Evolutionary conservation across 148 eudicot genomes (phyloP).

Genomic region (Camellia japonica): DNA sequence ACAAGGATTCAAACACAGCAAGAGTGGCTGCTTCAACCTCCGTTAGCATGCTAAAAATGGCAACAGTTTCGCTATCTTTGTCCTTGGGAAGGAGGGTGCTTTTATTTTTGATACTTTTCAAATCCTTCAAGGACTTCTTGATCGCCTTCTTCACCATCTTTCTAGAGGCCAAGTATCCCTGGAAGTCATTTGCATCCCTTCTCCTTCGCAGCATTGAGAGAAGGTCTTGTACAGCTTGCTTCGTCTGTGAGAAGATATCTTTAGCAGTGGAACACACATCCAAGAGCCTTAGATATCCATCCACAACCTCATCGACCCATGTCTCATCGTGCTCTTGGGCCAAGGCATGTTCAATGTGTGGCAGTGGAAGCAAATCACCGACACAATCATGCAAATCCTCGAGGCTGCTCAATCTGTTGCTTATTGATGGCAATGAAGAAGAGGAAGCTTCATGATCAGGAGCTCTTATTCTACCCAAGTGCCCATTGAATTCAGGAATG

Average conservation of each 20-base stretch:
- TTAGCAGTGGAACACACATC: constrained; percentile 41
- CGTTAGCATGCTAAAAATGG: background rate
- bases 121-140: constrained; percentile 33
- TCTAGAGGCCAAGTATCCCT: constrained; percentile 27
- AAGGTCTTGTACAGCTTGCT: constrained; percentile 31
- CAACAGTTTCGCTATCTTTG: background rate
- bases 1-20: constrained; percentile 21
- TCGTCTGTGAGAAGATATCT: constrained; percentile 30
- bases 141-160: constrained; percentile 23
- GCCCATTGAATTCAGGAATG: constrained; percentile 23
- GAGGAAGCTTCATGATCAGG: constrained; percentile 35
- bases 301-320: constrained; percentile 26
- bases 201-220: constrained; percentile 41
- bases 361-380: constrained; percentile 27
- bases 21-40: constrained; percentile 24
- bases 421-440: constrained; percentile 34
- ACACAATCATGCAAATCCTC: constrained; percentile 29
- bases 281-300: constrained; percentile 40
- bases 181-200: constrained; percentile 24
- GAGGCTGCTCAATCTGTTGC: constrained; percentile 31
- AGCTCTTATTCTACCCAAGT: constrained; percentile 31
- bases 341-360: constrained; percentile 19
- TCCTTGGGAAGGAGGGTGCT: background rate
- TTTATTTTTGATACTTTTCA: constrained; percentile 17
- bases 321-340: constrained; percentile 6